phyloP scores from a whole-genome alignment of 2,329 filamentous ascomycete species.

The Blastomyces silverae region DNA sequence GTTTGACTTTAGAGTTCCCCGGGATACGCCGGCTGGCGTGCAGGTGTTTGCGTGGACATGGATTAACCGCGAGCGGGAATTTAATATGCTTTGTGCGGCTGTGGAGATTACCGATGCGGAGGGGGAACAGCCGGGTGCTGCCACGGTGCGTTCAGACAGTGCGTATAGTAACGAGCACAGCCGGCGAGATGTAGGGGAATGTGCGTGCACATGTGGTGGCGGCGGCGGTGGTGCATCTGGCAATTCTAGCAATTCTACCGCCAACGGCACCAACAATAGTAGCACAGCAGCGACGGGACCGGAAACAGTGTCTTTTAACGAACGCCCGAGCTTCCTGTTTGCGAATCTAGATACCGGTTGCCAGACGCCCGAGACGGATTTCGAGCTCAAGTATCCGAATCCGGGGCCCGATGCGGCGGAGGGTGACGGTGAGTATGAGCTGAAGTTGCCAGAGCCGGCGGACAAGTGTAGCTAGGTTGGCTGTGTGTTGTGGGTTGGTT shows the following conservation, averaged over 20 bases:
- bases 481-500: background rate
- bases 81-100: constrained; percentile 43
- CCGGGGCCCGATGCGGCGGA: constrained; percentile 40
- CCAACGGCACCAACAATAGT: background rate
- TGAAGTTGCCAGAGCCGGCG: constrained; percentile 31
- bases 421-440: constrained; percentile 42
- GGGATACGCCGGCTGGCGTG: constrained; percentile 38
- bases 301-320: constrained; percentile 30
- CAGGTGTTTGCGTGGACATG: constrained; percentile 44
- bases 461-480: constrained; percentile 12
- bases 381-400: constrained; percentile 41
- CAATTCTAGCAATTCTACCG: background rate
- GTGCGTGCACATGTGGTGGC: too few species aligned
- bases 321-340: constrained; percentile 39
- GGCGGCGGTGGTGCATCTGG: background rate
- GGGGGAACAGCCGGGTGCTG: background rate
- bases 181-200: background rate
- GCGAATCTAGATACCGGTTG: constrained; percentile 40
- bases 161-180: background rate
- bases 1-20: constrained; percentile 43
- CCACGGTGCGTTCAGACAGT: background rate
- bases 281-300: background rate
- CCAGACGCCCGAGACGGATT: constrained; percentile 30
- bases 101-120: constrained; percentile 35
- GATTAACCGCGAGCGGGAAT: constrained; percentile 45